These are phyloP conservation scores for Populus tremula DNA, from an alignment of 345 rosid species.

Conservation along the genomic window DNA sequence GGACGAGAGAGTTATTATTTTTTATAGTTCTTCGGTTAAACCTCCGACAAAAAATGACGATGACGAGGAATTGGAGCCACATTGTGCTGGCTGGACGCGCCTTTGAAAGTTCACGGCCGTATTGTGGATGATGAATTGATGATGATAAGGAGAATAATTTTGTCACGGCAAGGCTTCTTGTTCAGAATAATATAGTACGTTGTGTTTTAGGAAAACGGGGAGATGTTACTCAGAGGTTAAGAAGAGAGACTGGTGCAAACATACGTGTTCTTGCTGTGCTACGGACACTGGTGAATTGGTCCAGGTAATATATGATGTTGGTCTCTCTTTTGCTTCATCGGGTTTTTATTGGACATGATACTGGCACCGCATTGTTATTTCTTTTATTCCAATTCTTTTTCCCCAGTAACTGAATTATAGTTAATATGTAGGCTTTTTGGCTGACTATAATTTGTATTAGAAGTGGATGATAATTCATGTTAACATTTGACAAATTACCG, in stretches of 20 bases:
- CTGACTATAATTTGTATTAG: not conserved
- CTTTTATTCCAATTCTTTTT: not conserved
- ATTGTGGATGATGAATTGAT: conserved; percentile 50
- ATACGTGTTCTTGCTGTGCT: conserved; percentile 60
- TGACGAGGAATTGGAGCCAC: conserved; percentile 35
- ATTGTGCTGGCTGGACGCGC: conserved; percentile 63
- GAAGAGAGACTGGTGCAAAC: conserved; percentile 52
- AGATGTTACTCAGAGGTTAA: conserved; percentile 52
- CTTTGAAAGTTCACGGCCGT: conserved; percentile 50
- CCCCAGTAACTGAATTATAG: not conserved
- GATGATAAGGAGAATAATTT: conserved; percentile 36
- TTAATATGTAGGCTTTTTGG: not conserved
- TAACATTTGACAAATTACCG: no score
- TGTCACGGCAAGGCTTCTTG: conserved; percentile 49
- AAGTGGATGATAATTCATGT: not conserved
- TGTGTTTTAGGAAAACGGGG: conserved; percentile 61
- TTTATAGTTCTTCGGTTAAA: conserved; percentile 43
- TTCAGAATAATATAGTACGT: conserved; percentile 55
- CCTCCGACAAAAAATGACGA: conserved; percentile 16
- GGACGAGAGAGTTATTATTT: conserved; percentile 57
- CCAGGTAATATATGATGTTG: conserved; percentile 37
- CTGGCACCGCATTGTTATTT: not conserved
- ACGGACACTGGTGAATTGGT: conserved; percentile 55
- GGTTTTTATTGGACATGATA: not conserved
- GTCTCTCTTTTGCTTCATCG: not conserved